phyloP scores from a whole-genome alignment of 768 basidiomycete species.

The Suillus lakei region DNA sequence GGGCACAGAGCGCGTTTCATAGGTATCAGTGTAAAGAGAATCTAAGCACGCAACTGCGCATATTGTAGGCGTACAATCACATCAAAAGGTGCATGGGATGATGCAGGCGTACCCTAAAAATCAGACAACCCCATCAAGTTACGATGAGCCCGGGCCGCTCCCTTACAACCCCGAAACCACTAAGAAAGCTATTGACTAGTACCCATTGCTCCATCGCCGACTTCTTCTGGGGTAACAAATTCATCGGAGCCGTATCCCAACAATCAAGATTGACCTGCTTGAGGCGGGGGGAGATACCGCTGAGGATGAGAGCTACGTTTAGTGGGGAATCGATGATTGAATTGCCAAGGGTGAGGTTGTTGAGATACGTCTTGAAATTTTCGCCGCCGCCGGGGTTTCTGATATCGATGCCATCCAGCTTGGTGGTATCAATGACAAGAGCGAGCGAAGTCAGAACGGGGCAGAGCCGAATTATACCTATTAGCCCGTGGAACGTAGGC shows the following conservation, averaged over 20 bases:
- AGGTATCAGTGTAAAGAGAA: too few species aligned
- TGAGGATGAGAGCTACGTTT: constrained; percentile 17
- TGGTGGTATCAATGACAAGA: constrained; percentile 26
- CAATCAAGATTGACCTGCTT: constrained; percentile 22
- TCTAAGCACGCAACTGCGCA: not conserved
- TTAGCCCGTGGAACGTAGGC: constrained; percentile 22
- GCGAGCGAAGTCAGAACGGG: constrained; percentile 19
- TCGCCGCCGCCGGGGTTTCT: not conserved
- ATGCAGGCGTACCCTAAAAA: not conserved
- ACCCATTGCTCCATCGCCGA: not conserved
- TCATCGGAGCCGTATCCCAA: constrained; percentile 18
- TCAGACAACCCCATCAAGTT: not conserved
- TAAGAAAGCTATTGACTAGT: not conserved
- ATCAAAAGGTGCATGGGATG: not conserved
- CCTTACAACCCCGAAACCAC: not conserved
- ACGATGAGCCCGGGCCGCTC: not conserved
- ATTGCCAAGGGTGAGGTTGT: constrained; percentile 23
- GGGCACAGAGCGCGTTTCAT: too few species aligned
- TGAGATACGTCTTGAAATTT: not conserved
- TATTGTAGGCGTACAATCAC: too few species aligned
- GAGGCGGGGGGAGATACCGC: constrained; percentile 22
- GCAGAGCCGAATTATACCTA: constrained; percentile 17
- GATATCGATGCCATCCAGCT: not conserved
- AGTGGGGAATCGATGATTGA: constrained; percentile 20
- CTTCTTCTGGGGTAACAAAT: not conserved